Evolutionary conservation across 2,329 filamentous ascomycete species (phyloP).

Genomic region (Hypoxylon sp.): DNA sequence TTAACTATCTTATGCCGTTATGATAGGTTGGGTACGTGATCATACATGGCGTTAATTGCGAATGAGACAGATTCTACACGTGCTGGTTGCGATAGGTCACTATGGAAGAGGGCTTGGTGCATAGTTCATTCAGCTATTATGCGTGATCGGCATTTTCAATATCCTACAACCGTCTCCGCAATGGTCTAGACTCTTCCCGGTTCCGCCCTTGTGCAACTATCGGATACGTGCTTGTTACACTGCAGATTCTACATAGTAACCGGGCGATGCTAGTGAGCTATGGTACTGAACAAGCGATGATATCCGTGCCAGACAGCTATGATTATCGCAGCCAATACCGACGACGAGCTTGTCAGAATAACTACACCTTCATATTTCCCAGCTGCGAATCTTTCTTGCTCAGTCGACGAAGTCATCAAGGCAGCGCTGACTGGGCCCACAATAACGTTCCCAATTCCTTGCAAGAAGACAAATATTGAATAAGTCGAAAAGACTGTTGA

Average conservation of each 20-base stretch:
- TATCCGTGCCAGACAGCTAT: slow-evolving; percentile 24
- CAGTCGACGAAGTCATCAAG: slow-evolving; percentile 11
- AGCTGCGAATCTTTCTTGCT: slow-evolving; percentile 5
- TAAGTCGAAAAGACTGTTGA: slow-evolving; percentile 15
- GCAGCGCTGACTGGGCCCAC: slow-evolving; percentile 21
- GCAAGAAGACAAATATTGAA: slow-evolving; percentile 21
- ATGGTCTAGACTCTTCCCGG: slow-evolving; percentile 16
- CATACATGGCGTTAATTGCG: slow-evolving; percentile 2
- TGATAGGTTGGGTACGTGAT: background rate
- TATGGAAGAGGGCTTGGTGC: background rate
- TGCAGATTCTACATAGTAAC: slow-evolving; percentile 1
- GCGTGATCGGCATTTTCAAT: slow-evolving; percentile 19
- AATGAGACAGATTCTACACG: slow-evolving; percentile 1
- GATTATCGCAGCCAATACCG: slow-evolving; percentile 14
- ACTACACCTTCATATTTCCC: slow-evolving; percentile 23
- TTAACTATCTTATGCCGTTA: background rate
- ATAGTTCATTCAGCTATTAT: slow-evolving; percentile 3
- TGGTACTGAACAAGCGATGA: slow-evolving; percentile 12
- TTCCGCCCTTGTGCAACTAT: slow-evolving; percentile 4
- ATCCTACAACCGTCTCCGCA: background rate
- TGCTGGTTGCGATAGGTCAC: background rate
- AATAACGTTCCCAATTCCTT: slow-evolving; percentile 16
- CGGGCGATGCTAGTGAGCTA: slow-evolving; percentile 8
- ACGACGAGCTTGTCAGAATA: slow-evolving; percentile 21
- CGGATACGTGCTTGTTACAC: slow-evolving; percentile 7